Evolutionary conservation across 2,329 filamentous ascomycete species (phyloP), one percentile per base, ranked within the genome.

Genomic region (Penicillium capsulatum): DNA sequence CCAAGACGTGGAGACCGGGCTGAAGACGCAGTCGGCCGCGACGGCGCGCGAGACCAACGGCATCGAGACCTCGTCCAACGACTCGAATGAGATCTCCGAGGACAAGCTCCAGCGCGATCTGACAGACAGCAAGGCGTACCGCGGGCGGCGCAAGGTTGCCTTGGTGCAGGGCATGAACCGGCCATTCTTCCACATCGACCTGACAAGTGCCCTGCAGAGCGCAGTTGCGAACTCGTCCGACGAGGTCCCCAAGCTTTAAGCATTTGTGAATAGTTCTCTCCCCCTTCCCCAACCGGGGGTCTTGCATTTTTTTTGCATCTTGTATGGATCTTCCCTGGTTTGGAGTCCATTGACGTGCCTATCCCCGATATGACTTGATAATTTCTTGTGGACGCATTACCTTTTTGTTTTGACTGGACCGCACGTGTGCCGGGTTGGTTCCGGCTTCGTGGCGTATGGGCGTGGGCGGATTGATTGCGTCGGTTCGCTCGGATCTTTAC

Each of bases 111-210:
- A 71, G 39, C 71, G 71, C 46, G 69, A 71, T 42, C 59, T 72
- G 24, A 61, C 60, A 22, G 69, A 64, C 39, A 73, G 74, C 56
- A 75, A 71, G 51, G 75, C 65, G 2, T 72, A 72, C 48, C 55
- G 50, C 29, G 42, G 47, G 34, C 52, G 51, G 17, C 61, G 48
- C 43, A 67, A 61, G 52, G 65, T 78, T 17, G 82, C 84, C 2
- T 76, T 86, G 3, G 81, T 97, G 11, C 84, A 90, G 51, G 86
- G 91, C n/a, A 70, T 94, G 47, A 92, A 94, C 64, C 72, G 86
- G 53, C 91, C 92, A 3, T 77, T 96, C 52, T 97, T 98, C 77
- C 92, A 98, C 61, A 79, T 95, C 37, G 92, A 97, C 63, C 68
- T 97, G 36, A 92, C 87, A 3, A 89, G 83, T 57, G 92, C 92